Evolutionary conservation across 805 yeast genomes (phyloP).

Genomic region (Ogataea zsoltii): DNA sequence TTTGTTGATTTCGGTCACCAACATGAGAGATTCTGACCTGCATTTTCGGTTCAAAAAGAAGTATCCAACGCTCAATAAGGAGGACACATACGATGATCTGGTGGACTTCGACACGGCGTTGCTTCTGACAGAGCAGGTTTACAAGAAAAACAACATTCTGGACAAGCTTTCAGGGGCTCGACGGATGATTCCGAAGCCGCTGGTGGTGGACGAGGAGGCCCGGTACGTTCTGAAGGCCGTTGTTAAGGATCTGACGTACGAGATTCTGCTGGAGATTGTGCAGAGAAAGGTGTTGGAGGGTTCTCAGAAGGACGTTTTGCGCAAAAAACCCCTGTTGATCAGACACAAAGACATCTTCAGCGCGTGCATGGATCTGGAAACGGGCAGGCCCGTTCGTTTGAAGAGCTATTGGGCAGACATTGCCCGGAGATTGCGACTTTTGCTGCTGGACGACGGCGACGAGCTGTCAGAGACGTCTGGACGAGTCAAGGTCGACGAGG

Average conservation of each 20-base stretch:
- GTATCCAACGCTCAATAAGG: conserved; percentile 8
- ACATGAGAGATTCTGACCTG: conserved; percentile 14
- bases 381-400: conserved; percentile 12
- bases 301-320: neutral
- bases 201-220: conserved; percentile 13
- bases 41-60: conserved; percentile 14
- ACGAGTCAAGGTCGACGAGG: too few species aligned
- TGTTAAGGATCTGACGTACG: conserved; percentile 15
- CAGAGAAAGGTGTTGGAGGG: conserved; percentile 11
- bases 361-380: conserved; percentile 8
- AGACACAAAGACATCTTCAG: conserved; percentile 11
- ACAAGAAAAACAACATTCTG: conserved; percentile 9
- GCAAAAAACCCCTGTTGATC: conserved; percentile 4
- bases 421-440: conserved; percentile 16
- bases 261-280: conserved; percentile 15
- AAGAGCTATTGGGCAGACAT: conserved; percentile 22
- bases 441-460: conserved; percentile 9
- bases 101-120: conserved; percentile 15
- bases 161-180: conserved; percentile 9
- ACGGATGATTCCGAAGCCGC: conserved; percentile 11
- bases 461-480: neutral
- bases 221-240: conserved; percentile 13
- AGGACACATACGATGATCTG: conserved; percentile 12
- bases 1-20: conserved; percentile 11
- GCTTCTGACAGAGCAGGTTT: conserved; percentile 16